Evolutionary conservation across 331 rosid species (phyloP), one percentile per base, ranked within the genome.

Genomic region (Acacia pycnantha): DNA sequence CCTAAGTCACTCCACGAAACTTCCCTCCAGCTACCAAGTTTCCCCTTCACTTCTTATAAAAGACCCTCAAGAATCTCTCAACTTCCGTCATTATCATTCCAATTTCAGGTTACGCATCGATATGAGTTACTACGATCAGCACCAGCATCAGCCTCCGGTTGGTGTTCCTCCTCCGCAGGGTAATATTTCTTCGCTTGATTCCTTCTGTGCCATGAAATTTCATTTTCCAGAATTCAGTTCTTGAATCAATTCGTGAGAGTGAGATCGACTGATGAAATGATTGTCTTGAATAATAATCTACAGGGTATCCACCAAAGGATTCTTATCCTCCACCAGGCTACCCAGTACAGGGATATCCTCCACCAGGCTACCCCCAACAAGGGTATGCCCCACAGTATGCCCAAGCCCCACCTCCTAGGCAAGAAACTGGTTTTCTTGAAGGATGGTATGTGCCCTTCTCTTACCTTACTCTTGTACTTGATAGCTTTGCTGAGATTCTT

Each of bases 101-200:
- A 79, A 24, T 71, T 69, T 51, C 51, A 78, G 56, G 58, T 31
- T 8, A 18, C 62, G 29, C 40, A 31, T 18, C 40, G 64, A 58
- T 54, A 88, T 88, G 94, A 88, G 90, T 64, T 78, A 87, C 84
- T 89, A 86, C 88, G 51, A 74, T 51, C 74, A 81, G 41, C 89
- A 82, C 65, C 89, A 89, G 50, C 91, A 89, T 48, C 92, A 86
- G 82, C 88, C 89, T 43, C 90, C 94, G 0, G 73, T 93, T 0
- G 93, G 94, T 62, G 94, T 86, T 82, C 97, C 96, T 81, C 97
- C 97, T 18, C 89, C 90, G 3, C 97, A 91, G 83, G 97, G 97
- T 92, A 47, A 47, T 47, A 9, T 43, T 6, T 53, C 70, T 64
- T 70, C 68, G 29, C 26, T 67, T 46, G 26, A 64, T 69, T 76